Evolutionary conservation across 1,284 basidiomycete species (phyloP).

Genomic region (Melampsora larici-populina): DNA sequence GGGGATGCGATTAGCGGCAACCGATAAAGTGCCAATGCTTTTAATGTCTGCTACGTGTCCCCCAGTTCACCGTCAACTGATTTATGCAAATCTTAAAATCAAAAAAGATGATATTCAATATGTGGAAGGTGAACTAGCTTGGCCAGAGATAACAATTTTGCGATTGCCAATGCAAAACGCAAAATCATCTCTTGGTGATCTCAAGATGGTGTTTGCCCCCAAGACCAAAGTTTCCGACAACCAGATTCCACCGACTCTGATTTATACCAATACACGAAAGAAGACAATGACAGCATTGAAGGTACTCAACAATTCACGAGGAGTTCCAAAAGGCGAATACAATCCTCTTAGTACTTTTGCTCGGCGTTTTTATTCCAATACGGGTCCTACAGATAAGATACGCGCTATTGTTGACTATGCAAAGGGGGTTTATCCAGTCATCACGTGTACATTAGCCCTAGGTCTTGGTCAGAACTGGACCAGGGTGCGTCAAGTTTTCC

Average conservation of each 20-base stretch:
- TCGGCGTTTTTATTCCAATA: neutral
- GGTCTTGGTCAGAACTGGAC: constrained; percentile 14
- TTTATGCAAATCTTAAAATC: neutral
- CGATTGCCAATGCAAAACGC: constrained; percentile 5
- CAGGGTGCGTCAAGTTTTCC: neutral
- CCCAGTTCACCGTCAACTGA: too few relatives aligned
- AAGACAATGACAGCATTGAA: neutral
- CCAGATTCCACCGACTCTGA: neutral
- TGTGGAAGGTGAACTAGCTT: neutral
- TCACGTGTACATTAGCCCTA: constrained; percentile 7
- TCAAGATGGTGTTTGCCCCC: neutral
- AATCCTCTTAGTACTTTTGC: neutral
- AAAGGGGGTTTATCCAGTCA: neutral
- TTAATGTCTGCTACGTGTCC: too few relatives aligned
- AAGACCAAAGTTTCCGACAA: neutral
- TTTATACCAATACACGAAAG: neutral
- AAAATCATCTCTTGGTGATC: neutral
- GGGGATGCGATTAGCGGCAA: neutral
- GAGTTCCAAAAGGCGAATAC: neutral
- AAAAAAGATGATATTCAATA: neutral
- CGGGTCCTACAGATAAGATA: neutral
- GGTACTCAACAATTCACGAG: neutral
- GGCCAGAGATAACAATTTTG: constrained; percentile 9
- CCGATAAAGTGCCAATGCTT: constrained; percentile 3
- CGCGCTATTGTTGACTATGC: neutral